These are phyloP conservation scores for Candida silvicultrix DNA, from an alignment of 805 yeast genomes.

Conservation along the genomic window DNA sequence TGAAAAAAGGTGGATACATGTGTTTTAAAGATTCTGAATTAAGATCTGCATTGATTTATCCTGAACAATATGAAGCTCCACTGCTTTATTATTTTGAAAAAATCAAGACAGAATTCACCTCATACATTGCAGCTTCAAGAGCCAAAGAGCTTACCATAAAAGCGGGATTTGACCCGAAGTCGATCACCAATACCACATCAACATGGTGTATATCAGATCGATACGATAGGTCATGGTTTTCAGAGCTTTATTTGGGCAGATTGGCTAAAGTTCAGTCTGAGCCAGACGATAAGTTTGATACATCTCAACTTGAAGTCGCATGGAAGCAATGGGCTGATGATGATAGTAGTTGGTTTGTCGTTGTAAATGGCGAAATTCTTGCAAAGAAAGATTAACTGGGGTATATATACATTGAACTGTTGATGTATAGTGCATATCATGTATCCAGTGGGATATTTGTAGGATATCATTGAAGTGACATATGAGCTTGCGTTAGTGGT, in stretches of 20 bases:
- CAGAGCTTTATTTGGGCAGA: background rate
- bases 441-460: too few relatives aligned
- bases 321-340: background rate
- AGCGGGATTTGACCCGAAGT: background rate
- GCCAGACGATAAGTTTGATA: background rate
- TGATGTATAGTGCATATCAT: too few relatives aligned
- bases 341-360: background rate
- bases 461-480: too few relatives aligned
- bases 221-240: background rate
- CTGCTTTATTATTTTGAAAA: background rate
- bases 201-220: background rate
- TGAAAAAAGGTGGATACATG: constrained; percentile 27
- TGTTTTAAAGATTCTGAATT: constrained; percentile 29
- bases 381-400: background rate
- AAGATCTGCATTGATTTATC: constrained; percentile 13
- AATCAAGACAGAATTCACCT: background rate
- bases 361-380: background rate
- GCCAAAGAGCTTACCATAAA: background rate
- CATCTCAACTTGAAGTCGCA: background rate
- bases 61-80: constrained; percentile 13
- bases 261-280: background rate
- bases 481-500: too few relatives aligned
- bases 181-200: background rate
- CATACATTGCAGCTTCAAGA: background rate
- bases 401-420: too few relatives aligned